Base-by-base conservation (phyloP, 2,329 filamentous ascomycete genomes). In the Teratosphaeria nubilosa region DNA sequence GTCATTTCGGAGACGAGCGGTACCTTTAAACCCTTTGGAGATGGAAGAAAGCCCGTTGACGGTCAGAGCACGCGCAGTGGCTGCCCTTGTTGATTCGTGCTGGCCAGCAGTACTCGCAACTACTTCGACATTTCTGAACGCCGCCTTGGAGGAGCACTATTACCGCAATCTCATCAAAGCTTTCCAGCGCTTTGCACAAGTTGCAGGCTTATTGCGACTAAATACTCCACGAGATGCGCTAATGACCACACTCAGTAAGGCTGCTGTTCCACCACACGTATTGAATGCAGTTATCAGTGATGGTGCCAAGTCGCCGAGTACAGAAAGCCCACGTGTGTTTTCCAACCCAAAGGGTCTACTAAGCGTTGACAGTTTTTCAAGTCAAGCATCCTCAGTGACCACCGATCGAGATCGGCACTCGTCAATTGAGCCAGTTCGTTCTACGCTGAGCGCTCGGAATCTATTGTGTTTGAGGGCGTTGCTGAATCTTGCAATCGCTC, bases 21-120 rank as follows among this genome's bases (percentile, higher is more conserved):
- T 92, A 14, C 90, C 91, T 1, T 75, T 92, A 20, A 99, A 99
- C 70, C 94, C 94, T 1, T 76, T 99, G 2, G 80, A 80, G 1
- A 73, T 95, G 7, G 83, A 86, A 60, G 84, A 87, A 45, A 89
- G 95, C 68, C 82, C 88, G 0, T 78, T 90, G 9, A 80, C 85
- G 56, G 71, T 78, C 1, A 87, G 90, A 54, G 84, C 97, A 58
- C 83, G 86, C 67, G 84, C 85, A 1, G 92, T 90, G 66, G 90
- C 90, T 13, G 82, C 82, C 10, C 87, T 99, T 57, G 87, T 99
- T 25, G 90, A 95, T 3, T 82, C 89, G 64, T 97, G 92, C 71
- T 99, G 94, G 94, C 94, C 94, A 53, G 94, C 94, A 13, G 86
- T 97, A 45, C 82, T 99, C 54, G 92, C 94, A 1, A 94, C 91